Base-by-base conservation (phyloP, 164 flowering plant species). In the Umbilicus rupestris region DNA sequence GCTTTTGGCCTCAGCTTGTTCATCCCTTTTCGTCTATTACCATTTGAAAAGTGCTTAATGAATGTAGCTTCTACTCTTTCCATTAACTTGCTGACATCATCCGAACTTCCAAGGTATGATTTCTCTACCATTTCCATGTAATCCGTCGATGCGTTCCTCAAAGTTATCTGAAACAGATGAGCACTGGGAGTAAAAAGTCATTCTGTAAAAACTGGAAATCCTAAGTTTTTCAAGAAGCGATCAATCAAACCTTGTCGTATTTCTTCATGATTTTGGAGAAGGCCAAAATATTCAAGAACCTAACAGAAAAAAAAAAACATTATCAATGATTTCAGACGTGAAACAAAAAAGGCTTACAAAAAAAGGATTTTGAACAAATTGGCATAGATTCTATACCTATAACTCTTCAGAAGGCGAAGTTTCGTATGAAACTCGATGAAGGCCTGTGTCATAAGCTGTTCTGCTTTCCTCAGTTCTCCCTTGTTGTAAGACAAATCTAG, bases 241-340 rank as follows among this genome's bases (percentile, higher is more conserved):
- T 20, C 6, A 45, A 65, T 63, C 45, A 22, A 20, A 89, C 96
- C 92, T 90, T 90, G 72, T 90, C 94, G 77, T 90, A 87, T 66
- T 90, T 87, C 85, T 90, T 87, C 88, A 86, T 76, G 73, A 87
- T 87, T 80, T 90, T 90, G 33, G 93, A 86, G 71, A 87, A 82
- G 0, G 93, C 93, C 78, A 86, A 62, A 39, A 75, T 75, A 69
- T 90, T 90, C 72, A 88, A 68, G 77, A 86, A 90, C 78, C 94
- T 90, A 81, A 12, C 17, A 64, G 16, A 37, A 62, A 20, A 62
- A 37, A 44, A 64, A 39, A 28, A n/a, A n/a, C n/a, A n/a, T n/a
- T 63, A 20, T 19, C 45, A 37, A 33, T 37, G 8, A 39, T 20
- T 63, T 63, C 24, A 35, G 26, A 35, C 11, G 12, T 19, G 29